phyloP scores from a whole-genome alignment of 495 filamentous ascomycete genomes.

The Aspergillus cavernicola region DNA sequence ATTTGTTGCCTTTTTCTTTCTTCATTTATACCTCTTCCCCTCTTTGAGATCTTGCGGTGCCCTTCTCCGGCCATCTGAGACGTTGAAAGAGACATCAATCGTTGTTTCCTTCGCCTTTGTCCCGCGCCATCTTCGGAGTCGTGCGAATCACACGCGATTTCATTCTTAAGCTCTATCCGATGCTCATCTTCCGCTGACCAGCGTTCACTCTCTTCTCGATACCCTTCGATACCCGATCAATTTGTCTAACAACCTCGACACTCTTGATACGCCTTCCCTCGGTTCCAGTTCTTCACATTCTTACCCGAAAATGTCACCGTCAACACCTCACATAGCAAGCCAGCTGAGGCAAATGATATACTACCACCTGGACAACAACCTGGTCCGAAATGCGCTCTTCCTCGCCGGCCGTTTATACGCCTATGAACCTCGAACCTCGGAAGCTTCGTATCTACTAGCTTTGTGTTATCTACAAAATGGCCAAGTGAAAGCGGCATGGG shows the following conservation, averaged over 20 bases:
- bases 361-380: slow-evolving; percentile 90
- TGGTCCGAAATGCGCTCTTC: slow-evolving; percentile 85
- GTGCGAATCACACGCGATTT: not conserved
- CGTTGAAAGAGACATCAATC: slow-evolving; percentile 17
- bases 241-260: slow-evolving; percentile 7
- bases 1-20: slow-evolving; percentile 5
- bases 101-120: slow-evolving; percentile 27
- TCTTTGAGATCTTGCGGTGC: slow-evolving; percentile 7
- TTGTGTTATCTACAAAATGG: slow-evolving; percentile 80
- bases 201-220: slow-evolving; percentile 1
- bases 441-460: slow-evolving; percentile 77
- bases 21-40: not conserved
- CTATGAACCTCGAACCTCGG: slow-evolving; percentile 71
- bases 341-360: slow-evolving; percentile 83
- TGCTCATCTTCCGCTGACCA: slow-evolving; percentile 9
- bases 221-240: not conserved
- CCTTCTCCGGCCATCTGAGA: slow-evolving; percentile 9
- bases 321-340: slow-evolving; percentile 59
- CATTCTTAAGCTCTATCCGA: slow-evolving; percentile 1
- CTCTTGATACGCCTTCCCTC: not conserved
- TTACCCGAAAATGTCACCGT: slow-evolving; percentile 62
- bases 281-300: not conserved
- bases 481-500: slow-evolving; percentile 70
- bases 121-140: not conserved
- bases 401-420: slow-evolving; percentile 81